Conservation (phyloP, 352 stramenopile species). For the Pythium oligandrum region DNA sequence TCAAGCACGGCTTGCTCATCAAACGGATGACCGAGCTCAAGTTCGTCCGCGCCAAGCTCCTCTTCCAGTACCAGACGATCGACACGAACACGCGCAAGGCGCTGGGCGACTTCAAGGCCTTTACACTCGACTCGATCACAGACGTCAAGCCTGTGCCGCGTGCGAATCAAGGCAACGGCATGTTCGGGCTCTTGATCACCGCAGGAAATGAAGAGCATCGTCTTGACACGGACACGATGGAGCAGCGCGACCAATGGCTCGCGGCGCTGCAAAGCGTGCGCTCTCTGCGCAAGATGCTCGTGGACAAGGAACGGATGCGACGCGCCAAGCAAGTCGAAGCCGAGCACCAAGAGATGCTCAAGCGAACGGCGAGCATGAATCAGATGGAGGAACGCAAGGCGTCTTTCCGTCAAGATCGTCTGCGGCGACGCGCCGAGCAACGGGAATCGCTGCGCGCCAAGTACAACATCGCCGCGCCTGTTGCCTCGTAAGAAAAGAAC, state of each 20-base stretch:
- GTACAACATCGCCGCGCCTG: slow-evolving; percentile 36
- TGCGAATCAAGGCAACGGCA: slow-evolving; percentile 38
- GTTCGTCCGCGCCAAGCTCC: slow-evolving; percentile 51
- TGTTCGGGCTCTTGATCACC: slow-evolving; percentile 46
- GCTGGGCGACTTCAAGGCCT: slow-evolving; percentile 50
- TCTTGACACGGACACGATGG: slow-evolving; percentile 41
- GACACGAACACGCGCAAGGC: slow-evolving; percentile 39
- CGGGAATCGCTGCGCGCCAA: slow-evolving; percentile 65
- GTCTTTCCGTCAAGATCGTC: slow-evolving; percentile 64
- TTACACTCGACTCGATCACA: slow-evolving; percentile 57
- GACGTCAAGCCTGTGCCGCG: slow-evolving; percentile 41
- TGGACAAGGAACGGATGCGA: slow-evolving; percentile 44
- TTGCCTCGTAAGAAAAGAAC: slow-evolving; percentile 1
- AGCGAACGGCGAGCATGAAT: slow-evolving; percentile 42
- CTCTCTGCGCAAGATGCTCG: slow-evolving; percentile 33
- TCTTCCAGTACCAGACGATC: slow-evolving; percentile 75
- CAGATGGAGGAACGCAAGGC: slow-evolving; percentile 51
- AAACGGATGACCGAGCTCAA: slow-evolving; percentile 50
- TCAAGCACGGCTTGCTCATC: slow-evolving; percentile 62
- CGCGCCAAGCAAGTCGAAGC: slow-evolving; percentile 46
- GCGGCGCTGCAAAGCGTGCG: slow-evolving; percentile 46
- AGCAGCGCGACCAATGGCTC: slow-evolving; percentile 58
- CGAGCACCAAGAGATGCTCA: slow-evolving; percentile 58
- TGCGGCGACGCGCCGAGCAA: slow-evolving; percentile 50
- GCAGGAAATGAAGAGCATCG: slow-evolving; percentile 46